phyloP scores from a whole-genome alignment of 2,329 filamentous ascomycete genomes.

The Sarocladiaceae sp. region DNA sequence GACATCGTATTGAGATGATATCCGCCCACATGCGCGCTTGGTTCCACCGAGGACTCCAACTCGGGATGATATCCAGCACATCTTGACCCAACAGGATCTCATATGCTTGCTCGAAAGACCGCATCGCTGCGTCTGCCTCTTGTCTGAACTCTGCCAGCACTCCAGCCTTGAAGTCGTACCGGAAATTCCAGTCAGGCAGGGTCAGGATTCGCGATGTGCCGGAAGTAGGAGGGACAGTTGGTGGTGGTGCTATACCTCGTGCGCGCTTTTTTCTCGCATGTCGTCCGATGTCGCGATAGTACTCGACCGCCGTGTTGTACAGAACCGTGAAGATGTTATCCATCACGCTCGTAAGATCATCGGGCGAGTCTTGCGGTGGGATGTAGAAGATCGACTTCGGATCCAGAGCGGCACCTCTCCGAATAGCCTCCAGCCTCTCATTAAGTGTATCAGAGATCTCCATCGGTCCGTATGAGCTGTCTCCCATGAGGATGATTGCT shows the following conservation, averaged over 20 bases:
- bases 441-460: constrained; percentile 35
- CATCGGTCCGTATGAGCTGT: constrained; percentile 19
- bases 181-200: constrained; percentile 82
- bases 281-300: constrained; percentile 91
- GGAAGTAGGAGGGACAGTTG: constrained; percentile 75
- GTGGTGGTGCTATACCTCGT: constrained; percentile 71
- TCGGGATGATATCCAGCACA: constrained; percentile 82
- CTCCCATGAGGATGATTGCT: constrained; percentile 56
- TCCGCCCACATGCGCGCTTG: constrained; percentile 89
- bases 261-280: constrained; percentile 86
- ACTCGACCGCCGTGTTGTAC: constrained; percentile 75
- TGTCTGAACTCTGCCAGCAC: constrained; percentile 90
- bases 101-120: constrained; percentile 84
- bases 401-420: constrained; percentile 75
- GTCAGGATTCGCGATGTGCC: constrained; percentile 86
- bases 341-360: constrained; percentile 70
- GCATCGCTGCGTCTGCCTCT: constrained; percentile 82
- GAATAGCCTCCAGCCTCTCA: constrained; percentile 73
- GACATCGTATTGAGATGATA: constrained; percentile 70
- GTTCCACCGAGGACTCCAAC: constrained; percentile 87
- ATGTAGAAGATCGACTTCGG: constrained; percentile 83
- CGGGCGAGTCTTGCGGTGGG: constrained; percentile 65
- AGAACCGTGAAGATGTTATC: constrained; percentile 68
- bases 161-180: constrained; percentile 91
- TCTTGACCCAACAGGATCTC: constrained; percentile 78